Evolutionary conservation across 2,329 filamentous ascomycete genomes (phyloP).

Genomic region (Myotisia sp.): DNA sequence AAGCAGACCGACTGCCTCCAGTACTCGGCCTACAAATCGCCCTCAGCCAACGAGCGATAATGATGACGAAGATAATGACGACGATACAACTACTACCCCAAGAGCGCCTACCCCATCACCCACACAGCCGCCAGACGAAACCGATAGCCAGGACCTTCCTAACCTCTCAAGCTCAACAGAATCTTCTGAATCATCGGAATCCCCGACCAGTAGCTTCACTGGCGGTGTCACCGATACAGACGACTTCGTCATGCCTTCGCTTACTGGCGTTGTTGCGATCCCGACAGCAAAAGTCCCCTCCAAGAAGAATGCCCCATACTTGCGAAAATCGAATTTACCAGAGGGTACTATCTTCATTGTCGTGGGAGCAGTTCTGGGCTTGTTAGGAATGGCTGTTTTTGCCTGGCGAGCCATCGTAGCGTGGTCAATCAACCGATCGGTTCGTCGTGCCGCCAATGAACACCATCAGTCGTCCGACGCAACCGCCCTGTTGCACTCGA

Average conservation of each 20-base stretch:
- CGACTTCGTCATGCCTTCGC: constrained; percentile 33
- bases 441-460: constrained; percentile 67
- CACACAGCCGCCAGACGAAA: constrained; percentile 6
- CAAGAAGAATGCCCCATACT: constrained; percentile 73
- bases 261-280: constrained; percentile 46
- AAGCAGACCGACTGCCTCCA: constrained; percentile 14
- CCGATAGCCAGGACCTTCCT: constrained; percentile 13
- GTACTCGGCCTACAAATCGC: constrained; percentile 13
- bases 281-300: constrained; percentile 67
- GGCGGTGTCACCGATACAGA: constrained; percentile 13
- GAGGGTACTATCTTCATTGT: constrained; percentile 94
- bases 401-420: constrained; percentile 79
- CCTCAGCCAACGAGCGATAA: constrained; percentile 14
- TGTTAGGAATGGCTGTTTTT: constrained; percentile 66
- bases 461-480: constrained; percentile 52
- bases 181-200: constrained; percentile 13
- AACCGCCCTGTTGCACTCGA: constrained; percentile 43
- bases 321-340: constrained; percentile 71
- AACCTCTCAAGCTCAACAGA: no score
- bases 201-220: constrained; percentile 1
- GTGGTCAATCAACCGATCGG: constrained; percentile 81
- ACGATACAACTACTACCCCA: no score
- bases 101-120: constrained; percentile 10
- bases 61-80: no score
- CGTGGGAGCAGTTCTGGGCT: constrained; percentile 75